A percentile compares a stretch with the other conserved stretches of the same genome.
Evolutionary conservation across 1,139 yeast species (phyloP).

Genomic region (Citeromyces hawaiiensis): DNA sequence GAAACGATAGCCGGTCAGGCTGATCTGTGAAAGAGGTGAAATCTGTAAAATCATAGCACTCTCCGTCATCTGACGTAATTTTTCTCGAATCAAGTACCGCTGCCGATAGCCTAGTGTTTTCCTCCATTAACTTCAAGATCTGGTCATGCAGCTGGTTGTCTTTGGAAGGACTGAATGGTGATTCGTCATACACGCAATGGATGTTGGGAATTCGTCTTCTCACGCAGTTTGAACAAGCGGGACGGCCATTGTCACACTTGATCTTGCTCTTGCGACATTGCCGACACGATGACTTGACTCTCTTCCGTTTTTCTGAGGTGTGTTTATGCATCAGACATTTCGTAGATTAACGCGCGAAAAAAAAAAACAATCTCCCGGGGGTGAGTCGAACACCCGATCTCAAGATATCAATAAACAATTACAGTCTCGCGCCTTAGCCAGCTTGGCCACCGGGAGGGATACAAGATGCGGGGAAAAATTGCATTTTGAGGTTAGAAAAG

Average conservation of each 20-base stretch:
- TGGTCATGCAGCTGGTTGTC: not conserved
- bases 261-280: constrained; percentile 1
- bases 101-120: not conserved
- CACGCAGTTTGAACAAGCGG: constrained; percentile 1
- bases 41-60: not conserved
- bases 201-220: not conserved
- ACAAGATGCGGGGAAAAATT: not conserved
- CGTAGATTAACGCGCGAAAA: not conserved
- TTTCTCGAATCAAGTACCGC: not conserved
- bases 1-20: not conserved
- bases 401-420: constrained; percentile 26
- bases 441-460: constrained; percentile 32
- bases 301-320: not conserved
- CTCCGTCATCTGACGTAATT: not conserved
- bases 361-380: constrained; percentile 30
- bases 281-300: not conserved
- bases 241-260: not conserved
- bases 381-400: constrained; percentile 55
- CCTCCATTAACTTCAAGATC: not conserved
- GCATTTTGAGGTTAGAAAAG: too few relatives aligned
- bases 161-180: not conserved
- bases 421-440: constrained; percentile 54
- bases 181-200: not conserved
- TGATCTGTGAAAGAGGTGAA: not conserved
- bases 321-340: not conserved